Evolutionary conservation across 768 basidiomycete species (phyloP).

Genomic region (Trametes sanguinea): DNA sequence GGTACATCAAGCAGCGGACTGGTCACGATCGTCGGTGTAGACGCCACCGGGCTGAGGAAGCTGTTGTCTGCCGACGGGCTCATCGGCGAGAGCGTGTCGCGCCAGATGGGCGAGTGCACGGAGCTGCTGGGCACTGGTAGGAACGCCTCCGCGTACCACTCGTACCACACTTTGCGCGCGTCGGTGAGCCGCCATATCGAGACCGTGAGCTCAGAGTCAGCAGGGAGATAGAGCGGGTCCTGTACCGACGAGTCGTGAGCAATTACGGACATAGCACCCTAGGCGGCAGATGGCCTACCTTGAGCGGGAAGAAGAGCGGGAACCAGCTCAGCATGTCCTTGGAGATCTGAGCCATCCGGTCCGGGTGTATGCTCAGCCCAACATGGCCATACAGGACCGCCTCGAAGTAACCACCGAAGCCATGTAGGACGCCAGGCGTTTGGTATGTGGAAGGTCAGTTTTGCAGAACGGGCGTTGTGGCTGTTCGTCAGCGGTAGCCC

Average conservation of each 20-base stretch:
- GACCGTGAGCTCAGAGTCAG: constrained; percentile 88
- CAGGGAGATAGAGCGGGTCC: constrained; percentile 94
- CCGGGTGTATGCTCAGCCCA: constrained; percentile 92
- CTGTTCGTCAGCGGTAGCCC: constrained; percentile 93
- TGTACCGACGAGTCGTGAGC: constrained; percentile 33
- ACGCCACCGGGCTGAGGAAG: constrained; percentile 16
- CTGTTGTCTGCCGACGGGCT: constrained; percentile 23
- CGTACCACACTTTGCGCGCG: constrained; percentile 93
- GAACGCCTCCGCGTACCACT: constrained; percentile 97
- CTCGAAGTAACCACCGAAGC: constrained; percentile 96
- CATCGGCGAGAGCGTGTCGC: constrained; percentile 24
- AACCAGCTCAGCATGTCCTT: constrained; percentile 99
- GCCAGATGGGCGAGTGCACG: constrained; percentile 36
- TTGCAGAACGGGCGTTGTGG: constrained; percentile 90
- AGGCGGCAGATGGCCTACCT: constrained; percentile 46
- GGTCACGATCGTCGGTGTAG: constrained; percentile 37
- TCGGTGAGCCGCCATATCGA: constrained; percentile 94
- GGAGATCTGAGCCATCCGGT: constrained; percentile 80
- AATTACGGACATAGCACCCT: constrained; percentile 2
- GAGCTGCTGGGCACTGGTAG: constrained; percentile 56
- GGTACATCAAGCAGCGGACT: constrained; percentile 72
- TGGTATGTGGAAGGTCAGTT: constrained; percentile 88
- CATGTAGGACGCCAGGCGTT: constrained; percentile 94
- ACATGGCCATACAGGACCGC: constrained; percentile 89
- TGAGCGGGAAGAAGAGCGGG: constrained; percentile 94